Percentiles rank a stretch among this genome's conserved stretches.
Conservation (phyloP, 495 filamentous ascomycete species). For the Hyaloscypha variabilis region DNA sequence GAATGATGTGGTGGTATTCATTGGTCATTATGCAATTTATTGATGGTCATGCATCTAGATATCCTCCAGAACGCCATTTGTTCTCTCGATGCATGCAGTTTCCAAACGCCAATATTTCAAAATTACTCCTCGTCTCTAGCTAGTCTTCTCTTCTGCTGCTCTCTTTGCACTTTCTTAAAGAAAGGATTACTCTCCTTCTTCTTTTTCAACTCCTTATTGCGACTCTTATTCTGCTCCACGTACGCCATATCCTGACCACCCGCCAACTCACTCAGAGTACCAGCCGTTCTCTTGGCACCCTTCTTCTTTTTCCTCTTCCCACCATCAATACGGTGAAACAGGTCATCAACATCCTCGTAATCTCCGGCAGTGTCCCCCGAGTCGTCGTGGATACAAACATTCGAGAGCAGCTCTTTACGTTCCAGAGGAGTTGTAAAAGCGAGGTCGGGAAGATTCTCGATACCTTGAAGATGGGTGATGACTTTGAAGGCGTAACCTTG, state of each 20-base stretch:
- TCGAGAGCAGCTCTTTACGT: constrained; percentile 83
- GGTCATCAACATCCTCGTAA: constrained; percentile 80
- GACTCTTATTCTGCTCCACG: constrained; percentile 78
- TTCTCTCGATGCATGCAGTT: no score
- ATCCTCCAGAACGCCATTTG: not conserved
- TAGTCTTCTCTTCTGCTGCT: constrained; percentile 56
- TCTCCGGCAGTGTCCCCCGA: constrained; percentile 67
- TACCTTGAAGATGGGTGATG: constrained; percentile 92
- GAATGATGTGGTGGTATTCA: not conserved
- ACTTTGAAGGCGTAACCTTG: constrained; percentile 99
- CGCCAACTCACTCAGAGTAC: constrained; percentile 79
- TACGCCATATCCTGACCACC: constrained; percentile 98
- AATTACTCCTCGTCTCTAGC: constrained; percentile 13
- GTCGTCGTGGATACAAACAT: constrained; percentile 77
- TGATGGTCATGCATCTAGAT: not conserved
- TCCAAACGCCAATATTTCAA: constrained; percentile 3
- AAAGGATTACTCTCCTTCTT: constrained; percentile 55
- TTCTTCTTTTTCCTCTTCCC: constrained; percentile 50
- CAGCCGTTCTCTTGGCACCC: constrained; percentile 76
- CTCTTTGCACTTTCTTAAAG: constrained; percentile 83
- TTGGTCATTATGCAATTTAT: not conserved
- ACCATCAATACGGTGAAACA: constrained; percentile 66
- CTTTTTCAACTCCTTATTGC: constrained; percentile 79
- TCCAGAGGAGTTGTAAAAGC: constrained; percentile 81
- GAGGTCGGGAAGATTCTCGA: constrained; percentile 80